Base-by-base conservation (phyloP, 352 stramenopile species). In the Phytopythium litorale region DNA sequence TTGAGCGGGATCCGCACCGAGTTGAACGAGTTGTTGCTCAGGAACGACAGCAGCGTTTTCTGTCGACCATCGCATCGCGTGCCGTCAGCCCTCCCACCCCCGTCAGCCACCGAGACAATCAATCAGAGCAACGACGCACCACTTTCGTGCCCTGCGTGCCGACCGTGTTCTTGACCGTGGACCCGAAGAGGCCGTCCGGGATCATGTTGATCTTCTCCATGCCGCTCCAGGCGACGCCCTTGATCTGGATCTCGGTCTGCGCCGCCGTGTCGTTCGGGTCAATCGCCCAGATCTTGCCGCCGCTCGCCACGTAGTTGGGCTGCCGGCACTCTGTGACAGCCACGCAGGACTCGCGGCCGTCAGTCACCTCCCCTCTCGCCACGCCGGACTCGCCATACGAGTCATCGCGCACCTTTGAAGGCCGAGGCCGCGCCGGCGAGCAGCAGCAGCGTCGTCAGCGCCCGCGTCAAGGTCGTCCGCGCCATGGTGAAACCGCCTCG, bases 201-300 rank as follows among this genome's bases (percentile, higher is more conserved):
- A 90, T 88, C 70, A 84, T 85, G 56, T 89, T 72, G 21, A 79
- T 73, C 64, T 84, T 83, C 68, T 91, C 81, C 75, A 89, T 88
- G 40, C 81, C 81, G 55, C 73, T 65, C 81, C 81, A 91, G 3
- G 73, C 32, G 5, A 91, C 79, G 45, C 81, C 81, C 40, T 83
- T 81, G 65, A 91, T 86, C n/a, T 62, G 69, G 59, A 91, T 76
- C 53, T 81, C 66, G 12, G 75, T 85, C 67, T 84, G 58, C 3
- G 66, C 62, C 3, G 66, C 70, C 15, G 65, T 33, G 40, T 82
- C 67, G 16, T 59, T 25, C 35, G 78, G 77, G 45, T 90, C 78
- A 23, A 84, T 63, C 0, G 79, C 78, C 23, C 67, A 68, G 63
- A 91, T 87, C 57, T 88, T 84, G 51, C 78, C 76, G 25, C 72